Evolutionary conservation across 257 asterid genomes (phyloP).

Genomic region (Petunia secreta): DNA sequence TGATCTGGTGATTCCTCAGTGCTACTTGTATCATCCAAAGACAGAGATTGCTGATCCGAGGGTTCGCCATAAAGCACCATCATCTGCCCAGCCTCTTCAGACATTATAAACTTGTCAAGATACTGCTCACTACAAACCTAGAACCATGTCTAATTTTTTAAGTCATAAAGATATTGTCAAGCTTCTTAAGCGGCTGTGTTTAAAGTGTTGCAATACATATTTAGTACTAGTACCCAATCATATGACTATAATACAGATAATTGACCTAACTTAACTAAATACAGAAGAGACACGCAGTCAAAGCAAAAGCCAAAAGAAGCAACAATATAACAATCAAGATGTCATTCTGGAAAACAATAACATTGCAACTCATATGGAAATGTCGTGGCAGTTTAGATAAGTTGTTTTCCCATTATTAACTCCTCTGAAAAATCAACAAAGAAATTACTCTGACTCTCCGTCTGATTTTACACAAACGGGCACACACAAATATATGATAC

Average conservation of each 20-base stretch:
- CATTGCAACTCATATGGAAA: background rate
- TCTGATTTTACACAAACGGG: background rate
- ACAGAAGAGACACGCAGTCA: background rate
- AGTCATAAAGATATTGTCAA: constrained; percentile 21
- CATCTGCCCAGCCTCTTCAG: constrained; percentile 77
- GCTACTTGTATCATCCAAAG: constrained; percentile 85
- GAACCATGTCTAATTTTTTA: constrained; percentile 37
- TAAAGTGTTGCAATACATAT: background rate
- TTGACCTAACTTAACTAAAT: background rate
- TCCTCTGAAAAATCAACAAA: background rate
- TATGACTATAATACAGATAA: background rate
- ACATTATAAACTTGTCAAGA: constrained; percentile 49
- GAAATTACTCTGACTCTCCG: background rate
- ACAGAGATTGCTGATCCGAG: constrained; percentile 83
- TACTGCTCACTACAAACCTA: constrained; percentile 29
- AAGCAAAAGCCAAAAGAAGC: background rate
- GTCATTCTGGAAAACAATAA: constrained; percentile 3
- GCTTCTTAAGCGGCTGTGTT: background rate
- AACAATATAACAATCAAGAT: background rate
- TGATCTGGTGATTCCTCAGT: constrained; percentile 86
- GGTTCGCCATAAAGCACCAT: constrained; percentile 80
- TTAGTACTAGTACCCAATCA: background rate
- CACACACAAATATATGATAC: no score
- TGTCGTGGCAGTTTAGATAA: background rate
- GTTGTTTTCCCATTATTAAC: background rate